These are phyloP conservation scores for Mycena galericulata DNA, from an alignment of 768 basidiomycete species.

Conservation along the genomic window DNA sequence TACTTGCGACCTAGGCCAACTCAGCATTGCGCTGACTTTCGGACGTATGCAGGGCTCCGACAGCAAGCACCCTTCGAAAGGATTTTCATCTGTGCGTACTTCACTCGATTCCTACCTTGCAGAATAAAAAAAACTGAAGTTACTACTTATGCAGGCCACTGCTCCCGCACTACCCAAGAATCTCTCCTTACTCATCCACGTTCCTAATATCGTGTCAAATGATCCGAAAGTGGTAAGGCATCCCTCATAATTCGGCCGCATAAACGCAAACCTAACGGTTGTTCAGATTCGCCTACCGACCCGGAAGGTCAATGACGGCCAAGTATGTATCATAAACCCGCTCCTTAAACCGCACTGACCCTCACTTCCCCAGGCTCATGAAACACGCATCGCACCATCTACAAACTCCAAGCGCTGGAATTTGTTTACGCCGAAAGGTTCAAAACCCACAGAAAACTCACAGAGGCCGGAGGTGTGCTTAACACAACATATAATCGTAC, in stretches of 20 bases:
- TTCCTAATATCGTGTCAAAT: slow-evolving; percentile 1
- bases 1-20: neutral
- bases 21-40: neutral
- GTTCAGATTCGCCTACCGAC: slow-evolving; percentile 6
- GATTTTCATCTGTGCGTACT: neutral
- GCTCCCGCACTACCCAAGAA: neutral
- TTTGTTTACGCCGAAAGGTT: neutral
- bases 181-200: slow-evolving; percentile 13
- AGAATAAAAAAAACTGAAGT: neutral
- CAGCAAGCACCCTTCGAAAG: neutral
- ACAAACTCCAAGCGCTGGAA: slow-evolving; percentile 5
- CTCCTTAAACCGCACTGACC: neutral
- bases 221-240: slow-evolving; percentile 1
- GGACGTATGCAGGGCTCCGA: neutral
- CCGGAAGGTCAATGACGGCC: neutral
- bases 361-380: neutral
- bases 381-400: neutral
- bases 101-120: neutral
- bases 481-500: neutral
- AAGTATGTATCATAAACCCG: neutral
- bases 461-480: slow-evolving; percentile 1
- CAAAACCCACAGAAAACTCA: neutral
- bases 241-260: neutral
- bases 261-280: neutral
- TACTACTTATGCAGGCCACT: neutral